Conservation (phyloP, 169 alveolate species). For the Cyclospora cayetanensis region DNA sequence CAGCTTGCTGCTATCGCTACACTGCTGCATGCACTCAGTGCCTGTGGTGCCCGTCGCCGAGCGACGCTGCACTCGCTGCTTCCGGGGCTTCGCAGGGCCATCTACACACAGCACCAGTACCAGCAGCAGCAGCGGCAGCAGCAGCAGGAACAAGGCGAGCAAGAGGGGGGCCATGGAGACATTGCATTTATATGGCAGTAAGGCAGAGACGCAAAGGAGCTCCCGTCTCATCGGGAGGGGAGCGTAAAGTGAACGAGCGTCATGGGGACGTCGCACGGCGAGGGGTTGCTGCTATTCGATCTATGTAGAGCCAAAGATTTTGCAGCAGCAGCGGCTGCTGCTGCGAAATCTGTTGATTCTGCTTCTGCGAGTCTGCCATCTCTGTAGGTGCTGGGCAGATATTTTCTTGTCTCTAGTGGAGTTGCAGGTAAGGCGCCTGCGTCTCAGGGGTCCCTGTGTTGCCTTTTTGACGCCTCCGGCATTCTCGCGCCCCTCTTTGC, state of each 20-base stretch:
- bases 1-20: neutral
- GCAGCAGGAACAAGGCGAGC: neutral
- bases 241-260: no score
- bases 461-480: no score
- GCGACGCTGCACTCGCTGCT: neutral
- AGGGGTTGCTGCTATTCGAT: no score
- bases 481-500: neutral
- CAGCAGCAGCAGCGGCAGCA: neutral
- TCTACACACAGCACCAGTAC: neutral
- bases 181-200: neutral
- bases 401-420: neutral
- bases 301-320: no score
- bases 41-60: neutral
- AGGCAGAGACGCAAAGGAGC: no score
- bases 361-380: neutral
- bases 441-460: neutral
- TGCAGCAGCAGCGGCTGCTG: neutral
- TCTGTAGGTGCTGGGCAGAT: conserved; percentile 5
- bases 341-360: neutral
- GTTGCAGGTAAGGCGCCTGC: neutral
- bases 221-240: no score
- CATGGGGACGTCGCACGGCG: no score
- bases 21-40: neutral
- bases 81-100: neutral
- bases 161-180: neutral